Evolutionary conservation across 768 basidiomycete species (phyloP).

Genomic region (Albatrellus ellisii): DNA sequence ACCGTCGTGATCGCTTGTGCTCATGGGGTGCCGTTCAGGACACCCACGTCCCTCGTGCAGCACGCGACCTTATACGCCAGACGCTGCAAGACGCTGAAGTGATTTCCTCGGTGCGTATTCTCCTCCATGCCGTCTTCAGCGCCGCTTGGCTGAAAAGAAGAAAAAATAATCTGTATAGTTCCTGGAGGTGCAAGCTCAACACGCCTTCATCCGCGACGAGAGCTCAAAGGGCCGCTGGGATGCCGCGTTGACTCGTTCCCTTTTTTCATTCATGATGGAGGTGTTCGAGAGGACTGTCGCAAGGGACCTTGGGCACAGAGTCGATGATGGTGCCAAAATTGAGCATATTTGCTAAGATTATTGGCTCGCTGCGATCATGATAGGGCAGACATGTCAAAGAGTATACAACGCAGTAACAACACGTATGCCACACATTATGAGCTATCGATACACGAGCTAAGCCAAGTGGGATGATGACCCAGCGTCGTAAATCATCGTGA

Average conservation of each 20-base stretch:
- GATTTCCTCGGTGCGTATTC: slow-evolving; percentile 44
- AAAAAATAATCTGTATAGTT: no score
- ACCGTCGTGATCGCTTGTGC: background rate
- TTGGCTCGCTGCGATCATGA: background rate
- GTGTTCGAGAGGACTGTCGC: slow-evolving; percentile 83
- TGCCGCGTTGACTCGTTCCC: slow-evolving; percentile 69
- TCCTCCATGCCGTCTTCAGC: background rate
- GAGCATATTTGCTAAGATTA: slow-evolving; percentile 66
- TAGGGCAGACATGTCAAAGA: background rate
- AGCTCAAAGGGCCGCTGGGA: slow-evolving; percentile 93
- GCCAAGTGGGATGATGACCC: slow-evolving; percentile 15
- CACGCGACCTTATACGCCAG: slow-evolving; percentile 74
- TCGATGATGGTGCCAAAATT: slow-evolving; percentile 28
- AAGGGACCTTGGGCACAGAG: slow-evolving; percentile 68
- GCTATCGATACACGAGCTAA: slow-evolving; percentile 18
- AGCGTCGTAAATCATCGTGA: slow-evolving; percentile 17
- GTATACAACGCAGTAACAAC: slow-evolving; percentile 11
- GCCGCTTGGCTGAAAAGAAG: no score
- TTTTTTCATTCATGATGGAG: slow-evolving; percentile 85
- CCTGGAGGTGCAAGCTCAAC: slow-evolving; percentile 93
- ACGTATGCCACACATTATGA: slow-evolving; percentile 20
- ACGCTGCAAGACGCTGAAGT: slow-evolving; percentile 74
- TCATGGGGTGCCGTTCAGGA: slow-evolving; percentile 33
- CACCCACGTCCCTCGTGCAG: slow-evolving; percentile 83
- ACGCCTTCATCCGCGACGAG: slow-evolving; percentile 92